Evolutionary conservation across 2,329 filamentous ascomycete genomes (phyloP).

Genomic region (Rhynchosporium graminicola): DNA sequence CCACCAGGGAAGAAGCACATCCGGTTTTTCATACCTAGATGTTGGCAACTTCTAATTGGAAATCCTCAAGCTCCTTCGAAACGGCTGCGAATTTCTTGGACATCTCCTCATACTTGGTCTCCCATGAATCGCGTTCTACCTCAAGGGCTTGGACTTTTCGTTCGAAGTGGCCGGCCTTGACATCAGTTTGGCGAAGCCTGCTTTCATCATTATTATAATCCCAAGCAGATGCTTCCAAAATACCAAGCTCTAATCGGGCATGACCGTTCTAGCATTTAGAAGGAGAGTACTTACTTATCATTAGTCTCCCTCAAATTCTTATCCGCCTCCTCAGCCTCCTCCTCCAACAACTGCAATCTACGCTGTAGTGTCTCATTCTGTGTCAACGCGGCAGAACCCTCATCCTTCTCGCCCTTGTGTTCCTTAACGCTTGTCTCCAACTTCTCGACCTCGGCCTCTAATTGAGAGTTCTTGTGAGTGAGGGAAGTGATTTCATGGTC

Average conservation of each 20-base stretch:
- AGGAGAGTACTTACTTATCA: constrained; percentile 78
- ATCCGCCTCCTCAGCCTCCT: constrained; percentile 95
- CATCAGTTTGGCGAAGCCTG: constrained; percentile 97
- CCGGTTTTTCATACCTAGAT: constrained; percentile 58
- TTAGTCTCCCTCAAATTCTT: constrained; percentile 96
- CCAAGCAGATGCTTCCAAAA: no score
- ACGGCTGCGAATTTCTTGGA: constrained; percentile 79
- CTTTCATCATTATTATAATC: background rate
- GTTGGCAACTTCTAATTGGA: constrained; percentile 89
- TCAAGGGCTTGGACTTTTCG: constrained; percentile 98
- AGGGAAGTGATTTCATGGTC: constrained; percentile 98
- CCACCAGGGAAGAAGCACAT: background rate
- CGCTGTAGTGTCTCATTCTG: constrained; percentile 91
- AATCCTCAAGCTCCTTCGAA: constrained; percentile 89
- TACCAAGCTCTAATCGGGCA: background rate
- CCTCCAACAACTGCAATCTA: constrained; percentile 93
- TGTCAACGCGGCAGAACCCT: constrained; percentile 78
- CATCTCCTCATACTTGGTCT: constrained; percentile 98
- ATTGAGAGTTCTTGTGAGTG: constrained; percentile 89
- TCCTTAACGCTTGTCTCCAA: constrained; percentile 81
- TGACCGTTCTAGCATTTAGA: background rate
- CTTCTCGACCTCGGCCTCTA: constrained; percentile 92
- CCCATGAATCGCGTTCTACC: constrained; percentile 88
- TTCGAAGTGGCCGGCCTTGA: constrained; percentile 99
- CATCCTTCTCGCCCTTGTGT: constrained; percentile 81